Base-by-base conservation (phyloP, 305 asterid genomes). In the Nicotiana rustica region DNA sequence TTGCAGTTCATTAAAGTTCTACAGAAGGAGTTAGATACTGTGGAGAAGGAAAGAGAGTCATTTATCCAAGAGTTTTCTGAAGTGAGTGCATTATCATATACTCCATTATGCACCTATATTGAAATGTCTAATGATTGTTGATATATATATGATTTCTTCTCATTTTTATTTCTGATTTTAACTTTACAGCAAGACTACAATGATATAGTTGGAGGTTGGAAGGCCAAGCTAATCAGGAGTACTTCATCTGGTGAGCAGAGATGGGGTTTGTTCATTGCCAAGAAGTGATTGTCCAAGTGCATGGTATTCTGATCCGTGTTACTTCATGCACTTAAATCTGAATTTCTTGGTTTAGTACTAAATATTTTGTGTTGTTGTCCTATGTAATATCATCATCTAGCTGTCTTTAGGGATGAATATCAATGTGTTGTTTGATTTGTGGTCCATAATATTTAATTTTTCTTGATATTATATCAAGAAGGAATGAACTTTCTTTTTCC, bases 131-230 rank as follows among this genome's bases (percentile, higher is more conserved):
- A 70, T 71, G 19, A 19, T 21, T 1, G 1, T 7, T 71, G 9
- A 25, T 25, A 25, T 25, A 25, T 81, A 17, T 67, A 13, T 49
- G 49, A 65, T 57, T 35, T 38, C 3, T 8, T 79, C 35, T 57
- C 25, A 49, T 49, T 25, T 38, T 73, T 73, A 4, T 18, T 67
- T 38, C 61, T 69, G 13, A 70, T 9, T 19, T 77, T 78, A 4
- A 41, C 29, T 60, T 1, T 80, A 38, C 89, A 95, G 99, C 91
- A 94, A 76, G 99, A 94, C 90, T 96, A 91, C 68, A 84, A 93
- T 19, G 97, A 91, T 6, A 96, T 96, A 67, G 97, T 94, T n/a
- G 97, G 95, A 60, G 98, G 98, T 2, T 96, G 99, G 99, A 93
- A 94, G 17, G 90, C 98, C 13, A 96, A 96, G 91, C 90, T 96